Evolutionary conservation across 140 eudicot genomes (phyloP), one percentile per base, ranked within the genome.

Genomic region (Oenanthe javanica): DNA sequence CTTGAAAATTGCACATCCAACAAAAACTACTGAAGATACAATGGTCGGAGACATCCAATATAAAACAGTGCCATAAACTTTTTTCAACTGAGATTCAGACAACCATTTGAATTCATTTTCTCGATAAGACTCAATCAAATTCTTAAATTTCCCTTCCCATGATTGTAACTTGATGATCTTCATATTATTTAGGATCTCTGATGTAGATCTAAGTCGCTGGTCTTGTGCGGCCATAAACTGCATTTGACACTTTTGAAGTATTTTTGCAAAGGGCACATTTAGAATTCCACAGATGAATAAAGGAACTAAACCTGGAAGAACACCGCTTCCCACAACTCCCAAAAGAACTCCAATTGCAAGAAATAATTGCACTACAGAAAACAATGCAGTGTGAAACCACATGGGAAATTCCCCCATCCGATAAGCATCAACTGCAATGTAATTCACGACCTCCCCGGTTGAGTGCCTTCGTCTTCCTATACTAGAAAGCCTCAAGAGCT

Each of bases 11-110:
- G 77, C 81, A 51, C 91, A 87, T 19, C 96, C 96, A 2, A 86
- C 81, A 49, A 92, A 83, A 0, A 87, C 74, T 10, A 87, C 85
- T 0, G 92, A 86, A 21, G 97, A 86, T 78, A 92, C 83, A 10
- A 90, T 78, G 1, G 93, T 89, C 4, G 96, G 97, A 70, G 89
- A 87, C 91, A 89, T 83, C 97, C 96, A 92, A 75, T 84, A 90
- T 80, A 90, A 42, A 4, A 82, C 81, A 4, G 90, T 82, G 18
- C 84, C 71, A 63, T 51, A 81, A 2, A 81, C 71, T 75, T 80
- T 87, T 46, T 52, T 82, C 38, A 73, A 57, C 80, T 83, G 95
- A 51, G 86, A 27, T 77, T 82, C 83, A 21, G 87, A 45, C 76
- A 92, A 49, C 96, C 96, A 92, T 76, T 67, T 84, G 74, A 88